Base-by-base conservation (phyloP, 2,329 filamentous ascomycete species). In the Hypomyces perniciosus region DNA sequence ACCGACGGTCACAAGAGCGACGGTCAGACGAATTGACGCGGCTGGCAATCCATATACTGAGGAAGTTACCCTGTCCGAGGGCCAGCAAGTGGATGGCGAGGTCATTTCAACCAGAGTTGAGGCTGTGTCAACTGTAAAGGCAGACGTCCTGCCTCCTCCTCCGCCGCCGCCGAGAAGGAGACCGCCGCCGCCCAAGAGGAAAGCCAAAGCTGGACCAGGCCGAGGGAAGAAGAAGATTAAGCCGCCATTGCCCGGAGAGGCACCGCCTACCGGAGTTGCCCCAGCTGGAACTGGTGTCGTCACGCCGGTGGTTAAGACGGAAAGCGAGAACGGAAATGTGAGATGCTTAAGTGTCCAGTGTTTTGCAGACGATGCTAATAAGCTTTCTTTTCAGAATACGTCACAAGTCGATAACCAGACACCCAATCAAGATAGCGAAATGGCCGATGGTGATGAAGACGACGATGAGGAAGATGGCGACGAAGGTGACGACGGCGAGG, bases 21-120 rank as follows among this genome's bases (percentile, higher is more conserved):
- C 86, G 26, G 88, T 96, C 48, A 83, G 87, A 60, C 84, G 86
- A 57, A 73, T 85, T 8, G 89, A 95, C 63, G 84, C 85, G 4
- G 81, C 83, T 1, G 91, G 91, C 27, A 92, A 92, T 59, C 79
- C 88, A 8, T 89, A 88, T 54, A 84, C 92, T 2, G 90, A 93
- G 66, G 89, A 95, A 61, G 83, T 93, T 6, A 86, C 89, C 20
- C 78, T 95, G 4, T 80, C 83, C 5, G 87, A 92, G 51, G 90
- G 90, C 1, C 87, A 93, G 64, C 74, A 75, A 5, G 79, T 95
- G 1, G 87, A 92, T 56, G 90, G 90, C 51, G 90, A 96, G 64
- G 84, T 96, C 46, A 80, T 89, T 52, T 76, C 79, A 0, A 81
- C 78, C 1, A 76, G 76, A 6, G 71, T 81, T 12, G 73, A 82